Evolutionary conservation across 2,329 filamentous ascomycete genomes (phyloP).

Genomic region (Verticillium tricorpus): DNA sequence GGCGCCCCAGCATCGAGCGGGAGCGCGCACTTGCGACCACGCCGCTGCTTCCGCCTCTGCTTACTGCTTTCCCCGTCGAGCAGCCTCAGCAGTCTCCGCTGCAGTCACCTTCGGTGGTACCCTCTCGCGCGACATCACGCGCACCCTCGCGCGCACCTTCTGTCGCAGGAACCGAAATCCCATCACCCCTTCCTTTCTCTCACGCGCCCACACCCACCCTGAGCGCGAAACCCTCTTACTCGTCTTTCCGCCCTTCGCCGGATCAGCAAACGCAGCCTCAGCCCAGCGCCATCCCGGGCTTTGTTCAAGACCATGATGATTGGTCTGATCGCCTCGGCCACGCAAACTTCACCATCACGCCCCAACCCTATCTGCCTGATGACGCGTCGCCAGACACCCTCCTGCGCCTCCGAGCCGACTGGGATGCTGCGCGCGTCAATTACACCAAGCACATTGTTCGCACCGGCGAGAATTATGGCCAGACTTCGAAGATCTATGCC

Average conservation of each 20-base stretch:
- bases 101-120: slow-evolving; percentile 76
- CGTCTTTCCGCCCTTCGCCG: slow-evolving; percentile 66
- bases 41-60: slow-evolving; percentile 77
- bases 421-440: slow-evolving; percentile 78
- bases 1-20: slow-evolving; percentile 48
- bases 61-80: slow-evolving; percentile 54
- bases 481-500: slow-evolving; percentile 82
- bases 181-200: slow-evolving; percentile 70
- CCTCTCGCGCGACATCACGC: slow-evolving; percentile 37
- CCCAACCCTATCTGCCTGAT: slow-evolving; percentile 72
- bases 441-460: slow-evolving; percentile 86
- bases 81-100: slow-evolving; percentile 71
- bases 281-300: slow-evolving; percentile 31
- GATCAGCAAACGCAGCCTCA: slow-evolving; percentile 60
- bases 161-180: slow-evolving; percentile 59
- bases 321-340: slow-evolving; percentile 87
- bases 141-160: slow-evolving; percentile 39
- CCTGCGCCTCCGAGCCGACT: slow-evolving; percentile 67
- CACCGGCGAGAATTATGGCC: slow-evolving; percentile 84
- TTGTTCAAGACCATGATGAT: slow-evolving; percentile 66
- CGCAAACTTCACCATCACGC: slow-evolving; percentile 86
- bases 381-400: slow-evolving; percentile 52
- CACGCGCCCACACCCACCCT: slow-evolving; percentile 29
- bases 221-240: slow-evolving; percentile 70
- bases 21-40: slow-evolving; percentile 66